Percentiles rank a stretch among this genome's conserved stretches.
These are phyloP conservation scores for Paramecium caudatum DNA, from an alignment of 73 alveolate genomes.

Conservation along the genomic window DNA sequence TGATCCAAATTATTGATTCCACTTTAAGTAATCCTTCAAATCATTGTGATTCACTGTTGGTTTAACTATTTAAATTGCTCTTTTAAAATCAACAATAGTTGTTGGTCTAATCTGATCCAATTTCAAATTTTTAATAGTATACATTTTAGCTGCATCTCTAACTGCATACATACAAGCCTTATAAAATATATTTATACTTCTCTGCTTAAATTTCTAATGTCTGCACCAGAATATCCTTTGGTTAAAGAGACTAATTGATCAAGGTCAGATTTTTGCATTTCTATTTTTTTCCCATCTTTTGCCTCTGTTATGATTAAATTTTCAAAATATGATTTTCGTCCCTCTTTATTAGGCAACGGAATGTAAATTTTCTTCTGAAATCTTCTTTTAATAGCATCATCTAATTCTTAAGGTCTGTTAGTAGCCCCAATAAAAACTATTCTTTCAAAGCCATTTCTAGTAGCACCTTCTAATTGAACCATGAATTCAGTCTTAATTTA, in stretches of 20 bases:
- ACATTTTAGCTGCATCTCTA: slow-evolving; percentile 80
- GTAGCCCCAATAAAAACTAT: slow-evolving; percentile 89
- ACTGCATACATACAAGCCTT: slow-evolving; percentile 95
- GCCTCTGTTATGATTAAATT: slow-evolving; percentile 86
- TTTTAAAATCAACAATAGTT: slow-evolving; percentile 87
- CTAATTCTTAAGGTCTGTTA: slow-evolving; percentile 98
- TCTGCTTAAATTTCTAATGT: slow-evolving; percentile 86
- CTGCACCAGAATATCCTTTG: slow-evolving; percentile 98
- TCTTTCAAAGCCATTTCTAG: slow-evolving; percentile 59
- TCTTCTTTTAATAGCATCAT: slow-evolving; percentile 94
- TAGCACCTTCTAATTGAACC: slow-evolving; percentile 94
- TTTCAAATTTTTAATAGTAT: slow-evolving; percentile 83
- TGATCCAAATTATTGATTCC: slow-evolving; percentile 96
- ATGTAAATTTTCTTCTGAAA: slow-evolving; percentile 92
- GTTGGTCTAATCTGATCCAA: slow-evolving; percentile 88
- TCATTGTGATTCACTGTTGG: slow-evolving; percentile 95
- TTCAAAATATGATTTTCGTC: slow-evolving; percentile 88
- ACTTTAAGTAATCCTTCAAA: slow-evolving; percentile 87
- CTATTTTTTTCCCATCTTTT: slow-evolving; percentile 73
- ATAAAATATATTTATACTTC: slow-evolving; percentile 35
- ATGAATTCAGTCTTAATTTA: slow-evolving; percentile 98
- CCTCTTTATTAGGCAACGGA: slow-evolving; percentile 97
- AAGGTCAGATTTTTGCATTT: slow-evolving; percentile 77
- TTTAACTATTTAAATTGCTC: slow-evolving; percentile 88
- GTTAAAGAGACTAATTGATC: slow-evolving; percentile 85